Evolutionary conservation across 2,329 filamentous ascomycete genomes (phyloP).

Genomic region (Drechslera avenae): DNA sequence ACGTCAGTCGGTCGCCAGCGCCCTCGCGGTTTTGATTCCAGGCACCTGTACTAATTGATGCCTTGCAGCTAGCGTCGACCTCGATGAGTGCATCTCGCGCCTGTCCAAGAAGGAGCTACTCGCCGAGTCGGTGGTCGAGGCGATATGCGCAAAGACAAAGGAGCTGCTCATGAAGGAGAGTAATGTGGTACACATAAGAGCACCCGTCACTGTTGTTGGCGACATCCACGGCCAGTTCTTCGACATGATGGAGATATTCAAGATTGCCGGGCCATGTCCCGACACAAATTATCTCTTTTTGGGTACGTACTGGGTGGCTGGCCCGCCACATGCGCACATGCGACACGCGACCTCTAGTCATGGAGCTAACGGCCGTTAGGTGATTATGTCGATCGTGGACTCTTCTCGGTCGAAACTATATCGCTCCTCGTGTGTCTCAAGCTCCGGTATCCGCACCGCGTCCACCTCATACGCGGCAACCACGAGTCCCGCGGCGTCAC

Average conservation of each 20-base stretch:
- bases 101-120: constrained; percentile 97
- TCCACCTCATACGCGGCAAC: constrained; percentile 95
- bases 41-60: constrained; percentile 33
- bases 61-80: constrained; percentile 82
- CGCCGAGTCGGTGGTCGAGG: constrained; percentile 96
- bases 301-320: constrained; percentile 61
- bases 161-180: constrained; percentile 99
- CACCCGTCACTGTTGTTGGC: constrained; percentile 94
- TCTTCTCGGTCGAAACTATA: constrained; percentile 99
- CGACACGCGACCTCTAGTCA: constrained; percentile 2
- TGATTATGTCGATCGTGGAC: constrained; percentile 96
- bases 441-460: constrained; percentile 91
- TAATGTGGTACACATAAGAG: constrained; percentile 96
- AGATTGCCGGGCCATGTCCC: constrained; percentile 94
- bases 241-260: constrained; percentile 98
- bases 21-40: background rate
- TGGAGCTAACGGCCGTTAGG: constrained; percentile 58
- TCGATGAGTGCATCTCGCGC: constrained; percentile 97
- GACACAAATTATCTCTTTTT: constrained; percentile 99
- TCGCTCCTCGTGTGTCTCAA: constrained; percentile 97
- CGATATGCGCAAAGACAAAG: constrained; percentile 98
- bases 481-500: constrained; percentile 98
- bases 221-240: constrained; percentile 99
- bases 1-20: constrained; percentile 31
- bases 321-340: background rate